Conservation (phyloP, 2,329 filamentous ascomycete species). For the Cercospora sesami region DNA sequence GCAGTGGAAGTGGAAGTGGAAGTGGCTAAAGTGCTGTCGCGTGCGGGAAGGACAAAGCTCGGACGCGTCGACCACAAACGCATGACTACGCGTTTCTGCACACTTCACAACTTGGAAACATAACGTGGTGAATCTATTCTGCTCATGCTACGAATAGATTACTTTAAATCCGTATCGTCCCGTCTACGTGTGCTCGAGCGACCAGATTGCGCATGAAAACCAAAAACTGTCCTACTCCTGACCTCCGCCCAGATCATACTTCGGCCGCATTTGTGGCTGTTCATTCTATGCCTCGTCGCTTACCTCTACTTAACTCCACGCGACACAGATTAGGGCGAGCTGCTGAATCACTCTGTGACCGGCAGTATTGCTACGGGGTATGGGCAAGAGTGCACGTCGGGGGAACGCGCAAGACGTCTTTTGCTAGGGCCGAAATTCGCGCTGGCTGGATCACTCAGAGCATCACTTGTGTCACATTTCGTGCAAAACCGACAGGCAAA, state of each 20-base stretch:
- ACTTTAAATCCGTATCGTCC: neutral
- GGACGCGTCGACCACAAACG: neutral
- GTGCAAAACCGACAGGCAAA: neutral
- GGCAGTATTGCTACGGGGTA: neutral
- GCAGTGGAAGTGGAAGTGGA: neutral
- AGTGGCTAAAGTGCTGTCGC: constrained; percentile 1
- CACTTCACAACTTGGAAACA: neutral
- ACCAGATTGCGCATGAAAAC: neutral
- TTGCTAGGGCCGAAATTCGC: neutral
- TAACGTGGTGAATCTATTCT: neutral
- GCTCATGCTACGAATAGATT: neutral
- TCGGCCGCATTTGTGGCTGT: neutral
- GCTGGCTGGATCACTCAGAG: neutral
- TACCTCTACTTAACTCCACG: neutral
- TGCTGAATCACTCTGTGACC: neutral
- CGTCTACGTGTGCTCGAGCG: neutral
- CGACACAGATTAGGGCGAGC: neutral
- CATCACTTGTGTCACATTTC: neutral
- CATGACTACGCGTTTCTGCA: constrained; percentile 4
- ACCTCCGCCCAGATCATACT: neutral
- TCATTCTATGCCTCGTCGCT: neutral
- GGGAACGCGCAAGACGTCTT: neutral
- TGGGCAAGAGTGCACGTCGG: neutral
- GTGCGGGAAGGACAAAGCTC: constrained; percentile 3
- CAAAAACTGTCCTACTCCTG: neutral